These are phyloP conservation scores for Evansstolkia leycettana DNA, from an alignment of 495 filamentous ascomycete species.

Conservation along the genomic window DNA sequence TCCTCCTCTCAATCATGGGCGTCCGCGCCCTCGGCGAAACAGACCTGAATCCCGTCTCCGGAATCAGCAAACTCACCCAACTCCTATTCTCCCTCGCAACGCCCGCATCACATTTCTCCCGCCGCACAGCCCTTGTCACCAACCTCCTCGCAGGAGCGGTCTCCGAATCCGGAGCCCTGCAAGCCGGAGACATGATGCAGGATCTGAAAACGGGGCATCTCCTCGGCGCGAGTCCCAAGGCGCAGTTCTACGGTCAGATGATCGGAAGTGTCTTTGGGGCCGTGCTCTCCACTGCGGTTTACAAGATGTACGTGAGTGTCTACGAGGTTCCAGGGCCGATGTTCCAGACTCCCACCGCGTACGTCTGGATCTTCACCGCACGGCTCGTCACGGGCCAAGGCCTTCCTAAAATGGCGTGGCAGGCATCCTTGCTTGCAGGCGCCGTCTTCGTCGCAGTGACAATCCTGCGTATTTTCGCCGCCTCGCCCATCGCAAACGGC, in stretches of 20 bases:
- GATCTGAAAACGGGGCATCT: slow-evolving; percentile 96
- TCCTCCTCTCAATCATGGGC: slow-evolving; percentile 88
- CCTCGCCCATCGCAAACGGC: slow-evolving; percentile 21
- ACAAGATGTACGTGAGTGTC: slow-evolving; percentile 80
- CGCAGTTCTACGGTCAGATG: slow-evolving; percentile 93
- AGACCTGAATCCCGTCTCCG: slow-evolving; percentile 91
- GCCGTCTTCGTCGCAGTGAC: slow-evolving; percentile 59
- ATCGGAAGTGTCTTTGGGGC: slow-evolving; percentile 86
- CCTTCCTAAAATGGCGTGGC: slow-evolving; percentile 66
- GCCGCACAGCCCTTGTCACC: slow-evolving; percentile 60
- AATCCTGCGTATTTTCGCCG: slow-evolving; percentile 46
- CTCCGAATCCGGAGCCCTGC: slow-evolving; percentile 73
- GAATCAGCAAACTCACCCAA: slow-evolving; percentile 93
- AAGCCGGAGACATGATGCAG: slow-evolving; percentile 97
- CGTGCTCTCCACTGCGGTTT: slow-evolving; percentile 74
- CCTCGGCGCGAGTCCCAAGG: slow-evolving; percentile 79
- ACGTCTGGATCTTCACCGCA: slow-evolving; percentile 95
- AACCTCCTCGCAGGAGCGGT: slow-evolving; percentile 94
- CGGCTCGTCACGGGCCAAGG: slow-evolving; percentile 89
- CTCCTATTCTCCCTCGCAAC: slow-evolving; percentile 86
- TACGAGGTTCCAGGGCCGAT: slow-evolving; percentile 77
- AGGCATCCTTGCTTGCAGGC: slow-evolving; percentile 61
- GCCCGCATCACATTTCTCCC: slow-evolving; percentile 52
- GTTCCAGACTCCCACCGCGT: slow-evolving; percentile 89
- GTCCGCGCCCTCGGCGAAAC: slow-evolving; percentile 92